phyloP scores from a whole-genome alignment of 495 filamentous ascomycete species.

The Aspergillus cristatus region DNA sequence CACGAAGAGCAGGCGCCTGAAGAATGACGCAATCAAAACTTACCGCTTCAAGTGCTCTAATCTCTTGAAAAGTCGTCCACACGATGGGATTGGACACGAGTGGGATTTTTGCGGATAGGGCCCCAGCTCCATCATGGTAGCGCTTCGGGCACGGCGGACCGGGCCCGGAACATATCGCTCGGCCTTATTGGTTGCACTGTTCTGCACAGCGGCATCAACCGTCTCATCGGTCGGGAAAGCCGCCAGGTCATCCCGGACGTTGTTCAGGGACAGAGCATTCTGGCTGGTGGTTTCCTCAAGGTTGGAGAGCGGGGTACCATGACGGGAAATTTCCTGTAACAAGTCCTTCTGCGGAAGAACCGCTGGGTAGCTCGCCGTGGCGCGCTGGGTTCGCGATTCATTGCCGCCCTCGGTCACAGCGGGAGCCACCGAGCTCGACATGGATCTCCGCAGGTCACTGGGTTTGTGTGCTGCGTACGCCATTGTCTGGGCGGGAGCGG shows the following conservation, averaged over 20 bases:
- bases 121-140: slow-evolving; percentile 91
- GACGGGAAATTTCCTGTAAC: slow-evolving; percentile 72
- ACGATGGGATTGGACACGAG: slow-evolving; percentile 97
- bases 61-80: slow-evolving; percentile 95
- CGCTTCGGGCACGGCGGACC: slow-evolving; percentile 82
- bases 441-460: slow-evolving; percentile 82
- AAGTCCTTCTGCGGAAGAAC: slow-evolving; percentile 69
- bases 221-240: slow-evolving; percentile 56
- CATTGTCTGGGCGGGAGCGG: slow-evolving; percentile 22
- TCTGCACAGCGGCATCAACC: slow-evolving; percentile 46
- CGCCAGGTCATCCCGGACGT: slow-evolving; percentile 57
- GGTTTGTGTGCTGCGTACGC: slow-evolving; percentile 59
- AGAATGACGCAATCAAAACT: slow-evolving; percentile 36
- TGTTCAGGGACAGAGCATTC: slow-evolving; percentile 50
- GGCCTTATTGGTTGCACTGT: slow-evolving; percentile 48
- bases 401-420: slow-evolving; percentile 64
- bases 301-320: slow-evolving; percentile 76
- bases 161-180: slow-evolving; percentile 61
- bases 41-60: slow-evolving; percentile 99
- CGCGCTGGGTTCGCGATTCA: slow-evolving; percentile 40
- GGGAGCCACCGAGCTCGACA: slow-evolving; percentile 73
- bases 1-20: slow-evolving; percentile 7
- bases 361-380: slow-evolving; percentile 52
- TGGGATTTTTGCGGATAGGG: slow-evolving; percentile 97
- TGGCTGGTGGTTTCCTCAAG: slow-evolving; percentile 70